Evolutionary conservation across 73 alveolate species (phyloP), one percentile per base, ranked within the genome.

Genomic region (Blepharisma japonicum): DNA sequence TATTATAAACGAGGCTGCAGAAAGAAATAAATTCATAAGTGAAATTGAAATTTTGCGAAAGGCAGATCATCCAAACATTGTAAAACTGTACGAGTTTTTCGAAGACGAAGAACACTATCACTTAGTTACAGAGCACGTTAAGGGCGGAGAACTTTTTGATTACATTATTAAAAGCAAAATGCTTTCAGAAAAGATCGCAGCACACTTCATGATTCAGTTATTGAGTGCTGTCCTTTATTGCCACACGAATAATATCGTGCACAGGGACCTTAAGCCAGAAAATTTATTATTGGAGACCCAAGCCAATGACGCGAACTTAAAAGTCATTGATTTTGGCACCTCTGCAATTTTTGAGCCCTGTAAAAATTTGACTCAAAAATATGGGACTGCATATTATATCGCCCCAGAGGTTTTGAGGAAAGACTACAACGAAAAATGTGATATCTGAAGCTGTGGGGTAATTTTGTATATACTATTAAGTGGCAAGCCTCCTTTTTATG

Each of bases 251-350:
- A 96, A 95, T 14, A 88, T 95, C 38, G 95, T 94, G 9, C 98
- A 95, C 81, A 87, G 99, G 71, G 99, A 94, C 85, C 81, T 94
- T 68, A 94, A 94, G 81, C 97, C 96, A 0, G 98, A 94, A 82
- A 94, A 94, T 80, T 90, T 94, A 23, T 68, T 94, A 74, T 85
- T 94, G 91, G 90, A 85, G 18, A 87, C 83, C 68, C 85, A 85
- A 25, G 55, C 77, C 18, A 92, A 90, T 21, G 78, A 80, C 20
- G 92, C 97, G 0, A 93, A 85, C 39, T 49, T 92, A 46, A 92
- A 93, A 79, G 61, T 94, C 5, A 88, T 92, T 11, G 99, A 94
- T 85, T 94, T 94, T 76, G 99, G 99, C 39, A 83, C 91, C 7
- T 68, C 87, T 48, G 71, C 87, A 21, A 56, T 71, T 45, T 45